Base-by-base conservation (phyloP, 768 basidiomycete species). In the Pulveroboletus sp. region DNA sequence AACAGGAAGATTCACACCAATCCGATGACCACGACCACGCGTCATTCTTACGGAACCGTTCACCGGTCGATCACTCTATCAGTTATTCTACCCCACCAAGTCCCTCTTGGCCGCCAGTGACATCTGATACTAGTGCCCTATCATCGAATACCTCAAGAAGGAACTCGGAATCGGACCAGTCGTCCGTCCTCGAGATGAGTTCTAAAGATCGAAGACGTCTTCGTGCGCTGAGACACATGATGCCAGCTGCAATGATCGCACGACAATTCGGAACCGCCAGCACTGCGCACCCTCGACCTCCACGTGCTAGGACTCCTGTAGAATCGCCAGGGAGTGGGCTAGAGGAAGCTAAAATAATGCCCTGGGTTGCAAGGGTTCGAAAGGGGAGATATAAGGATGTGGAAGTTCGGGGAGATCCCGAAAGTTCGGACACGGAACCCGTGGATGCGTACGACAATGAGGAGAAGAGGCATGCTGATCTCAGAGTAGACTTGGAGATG, bases 401-500 rank as follows among this genome's bases (percentile, higher is more conserved):
- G 27, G 74, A 77, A 6, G 72, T 87, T 44, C 77, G 69, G 52
- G 85, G 84, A 7, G 86, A 87, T 53, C 64, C 81, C 1, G 84
- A 87, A 59, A 85, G 82, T 64, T 77, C 77, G 20, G 76, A 78
- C 29, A 60, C 67, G 23, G 68, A 66, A 21, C 47, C 1, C 20
- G 8, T 10, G 11, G 39, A 43, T 9, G 23, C 6, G 5, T 34
- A 38, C 20, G 44, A 53, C 25, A 45, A 16, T 16, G 45, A 36
- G 9, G 43, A 29, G 42, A 45, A 32, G 14, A 34, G 31, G 2
- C 42, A 32, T 35, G 14, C 24, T 33, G 29, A 13, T 12, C 34
- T n/a, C 31, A 6, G 47, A 42, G 37, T 24, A n/a, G 12, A 38
- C n/a, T n/a, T 45, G 32, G 51, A 56, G 12, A 23, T 49, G 8